Percentiles rank a stretch among this genome's conserved stretches.
Conservation (phyloP, 2,329 filamentous ascomycete genomes). For the Phaeosphaeriaceae sp. region DNA sequence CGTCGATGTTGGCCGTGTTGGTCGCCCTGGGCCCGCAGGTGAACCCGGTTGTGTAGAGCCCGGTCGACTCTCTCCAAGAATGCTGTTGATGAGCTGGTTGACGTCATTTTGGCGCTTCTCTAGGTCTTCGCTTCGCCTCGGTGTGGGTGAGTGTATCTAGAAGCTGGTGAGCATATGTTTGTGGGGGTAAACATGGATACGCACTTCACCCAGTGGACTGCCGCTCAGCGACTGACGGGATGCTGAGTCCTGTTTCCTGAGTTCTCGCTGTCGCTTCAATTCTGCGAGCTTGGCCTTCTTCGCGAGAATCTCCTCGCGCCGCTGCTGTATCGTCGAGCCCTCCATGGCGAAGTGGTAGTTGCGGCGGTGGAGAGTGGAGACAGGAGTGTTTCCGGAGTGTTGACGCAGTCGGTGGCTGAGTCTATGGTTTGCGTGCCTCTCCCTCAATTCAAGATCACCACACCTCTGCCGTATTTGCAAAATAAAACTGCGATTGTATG, state of each 20-base stretch:
- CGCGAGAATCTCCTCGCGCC: constrained; percentile 93
- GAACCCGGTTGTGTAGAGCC: constrained; percentile 67
- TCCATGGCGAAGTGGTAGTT: constrained; percentile 20
- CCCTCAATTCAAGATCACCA: background rate
- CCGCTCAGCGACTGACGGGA: constrained; percentile 69
- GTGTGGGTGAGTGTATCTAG: constrained; percentile 72
- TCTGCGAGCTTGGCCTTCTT: constrained; percentile 98
- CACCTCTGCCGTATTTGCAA: background rate
- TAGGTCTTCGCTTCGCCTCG: constrained; percentile 69
- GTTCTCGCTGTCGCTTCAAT: constrained; percentile 89
- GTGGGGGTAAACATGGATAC: constrained; percentile 2
- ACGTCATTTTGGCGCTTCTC: constrained; percentile 69
- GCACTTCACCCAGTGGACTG: constrained; percentile 73
- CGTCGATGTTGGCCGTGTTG: constrained; percentile 85
- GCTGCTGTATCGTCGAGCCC: constrained; percentile 71
- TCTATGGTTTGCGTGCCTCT: background rate
- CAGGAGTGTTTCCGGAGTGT: constrained; percentile 6
- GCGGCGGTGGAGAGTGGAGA: constrained; percentile 5
- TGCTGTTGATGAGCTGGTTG: constrained; percentile 82
- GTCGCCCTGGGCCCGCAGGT: constrained; percentile 51
- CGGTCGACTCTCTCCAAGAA: constrained; percentile 80
- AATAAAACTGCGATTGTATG: background rate
- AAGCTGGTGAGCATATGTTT: constrained; percentile 15
- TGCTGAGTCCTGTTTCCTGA: constrained; percentile 76
- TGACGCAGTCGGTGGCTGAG: background rate